phyloP scores from a whole-genome alignment of 768 basidiomycete genomes.

The Mycena polygramma region DNA sequence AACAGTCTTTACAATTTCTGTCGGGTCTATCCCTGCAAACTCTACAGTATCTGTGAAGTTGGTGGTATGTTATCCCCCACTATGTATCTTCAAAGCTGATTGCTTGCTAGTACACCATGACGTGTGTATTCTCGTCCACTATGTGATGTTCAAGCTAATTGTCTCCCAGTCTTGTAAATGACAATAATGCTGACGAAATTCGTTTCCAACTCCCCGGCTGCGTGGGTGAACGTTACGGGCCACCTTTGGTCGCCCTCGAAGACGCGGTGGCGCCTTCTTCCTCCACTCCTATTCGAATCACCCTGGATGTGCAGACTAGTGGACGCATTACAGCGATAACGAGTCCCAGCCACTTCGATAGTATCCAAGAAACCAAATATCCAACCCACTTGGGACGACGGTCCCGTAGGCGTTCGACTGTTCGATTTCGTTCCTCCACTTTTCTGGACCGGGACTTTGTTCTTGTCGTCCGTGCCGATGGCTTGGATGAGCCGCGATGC shows the following conservation, averaged over 20 bases:
- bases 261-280: constrained; percentile 45
- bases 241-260: constrained; percentile 53
- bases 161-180: constrained; percentile 61
- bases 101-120: constrained; percentile 61
- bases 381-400: constrained; percentile 47
- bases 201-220: constrained; percentile 68
- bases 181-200: constrained; percentile 60
- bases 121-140: constrained; percentile 49
- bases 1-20: constrained; percentile 69
- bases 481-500: constrained; percentile 67
- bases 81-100: constrained; percentile 8
- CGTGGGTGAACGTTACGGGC: constrained; percentile 67
- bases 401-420: constrained; percentile 57
- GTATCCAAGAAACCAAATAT: constrained; percentile 51
- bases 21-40: constrained; percentile 63
- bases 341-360: constrained; percentile 59
- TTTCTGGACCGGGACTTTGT: constrained; percentile 67
- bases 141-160: constrained; percentile 8
- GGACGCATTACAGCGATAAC: constrained; percentile 54
- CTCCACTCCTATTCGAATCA: constrained; percentile 55
- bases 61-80: constrained; percentile 51
- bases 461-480: constrained; percentile 60
- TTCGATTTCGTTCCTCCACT: constrained; percentile 53
- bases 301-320: constrained; percentile 62
- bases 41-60: constrained; percentile 55